Percentiles rank a stretch among this genome's conserved stretches.
Evolutionary conservation across 306 rosid species (phyloP).

Genomic region (Fragaria nilgerrensis): DNA sequence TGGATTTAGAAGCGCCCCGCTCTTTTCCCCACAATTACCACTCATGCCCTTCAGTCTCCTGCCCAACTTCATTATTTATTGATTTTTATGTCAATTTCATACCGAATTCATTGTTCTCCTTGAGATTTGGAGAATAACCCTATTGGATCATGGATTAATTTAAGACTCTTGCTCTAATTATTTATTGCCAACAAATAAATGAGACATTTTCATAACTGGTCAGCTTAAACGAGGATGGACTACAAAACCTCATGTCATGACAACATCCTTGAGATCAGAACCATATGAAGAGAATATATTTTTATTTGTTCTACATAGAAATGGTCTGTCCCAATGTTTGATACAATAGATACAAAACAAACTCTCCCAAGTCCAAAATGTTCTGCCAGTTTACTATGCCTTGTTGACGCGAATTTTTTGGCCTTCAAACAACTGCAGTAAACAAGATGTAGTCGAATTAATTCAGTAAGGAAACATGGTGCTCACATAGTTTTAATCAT

Average conservation of each 20-base stretch:
- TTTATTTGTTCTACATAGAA: too few relatives aligned
- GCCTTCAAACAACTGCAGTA: slow-evolving; percentile 80
- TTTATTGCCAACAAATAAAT: too few relatives aligned
- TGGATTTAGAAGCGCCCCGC: neutral
- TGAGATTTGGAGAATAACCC: too few relatives aligned
- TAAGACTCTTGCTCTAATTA: too few relatives aligned
- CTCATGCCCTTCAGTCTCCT: neutral
- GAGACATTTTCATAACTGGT: neutral
- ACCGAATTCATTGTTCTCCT: too few relatives aligned
- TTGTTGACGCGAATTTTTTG: slow-evolving; percentile 82
- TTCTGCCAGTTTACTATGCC: slow-evolving; percentile 43
- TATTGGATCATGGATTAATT: too few relatives aligned
- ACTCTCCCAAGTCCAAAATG: slow-evolving; percentile 12
- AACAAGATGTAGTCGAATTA: slow-evolving; percentile 18
- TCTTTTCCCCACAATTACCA: neutral
- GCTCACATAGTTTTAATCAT: neutral
- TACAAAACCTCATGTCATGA: neutral
- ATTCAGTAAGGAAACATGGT: slow-evolving; percentile 11
- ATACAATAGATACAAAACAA: slow-evolving; percentile 21
- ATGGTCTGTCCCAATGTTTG: slow-evolving; percentile 9
- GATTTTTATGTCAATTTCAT: too few relatives aligned
- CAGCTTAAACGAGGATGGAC: neutral
- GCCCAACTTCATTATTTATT: too few relatives aligned
- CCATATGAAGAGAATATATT: neutral
- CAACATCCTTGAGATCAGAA: slow-evolving; percentile 1